phyloP scores from a whole-genome alignment of 2,329 filamentous ascomycete species.

The Colletotrichum sp. region DNA sequence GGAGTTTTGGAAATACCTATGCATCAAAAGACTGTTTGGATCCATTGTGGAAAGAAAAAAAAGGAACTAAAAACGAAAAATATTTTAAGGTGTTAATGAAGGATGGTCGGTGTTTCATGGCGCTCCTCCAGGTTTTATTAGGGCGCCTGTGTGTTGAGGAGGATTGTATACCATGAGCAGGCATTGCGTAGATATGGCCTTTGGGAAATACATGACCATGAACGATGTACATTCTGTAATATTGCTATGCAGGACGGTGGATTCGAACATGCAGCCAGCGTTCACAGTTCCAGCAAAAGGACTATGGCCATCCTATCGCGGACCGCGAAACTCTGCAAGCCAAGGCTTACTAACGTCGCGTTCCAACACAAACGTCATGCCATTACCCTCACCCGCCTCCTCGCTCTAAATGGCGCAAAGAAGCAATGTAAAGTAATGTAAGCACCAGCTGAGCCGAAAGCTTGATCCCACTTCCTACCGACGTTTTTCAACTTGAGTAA shows the following conservation, averaged over 20 bases:
- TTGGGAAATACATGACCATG: background rate
- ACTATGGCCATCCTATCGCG: background rate
- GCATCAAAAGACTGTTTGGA: background rate
- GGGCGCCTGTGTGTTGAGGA: background rate
- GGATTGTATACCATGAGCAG: background rate
- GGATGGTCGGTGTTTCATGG: background rate
- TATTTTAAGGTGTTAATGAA: background rate
- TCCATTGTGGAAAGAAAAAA: background rate
- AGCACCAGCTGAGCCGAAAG: background rate
- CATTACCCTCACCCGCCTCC: background rate
- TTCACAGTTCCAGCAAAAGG: background rate
- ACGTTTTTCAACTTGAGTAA: background rate
- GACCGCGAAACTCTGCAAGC: background rate
- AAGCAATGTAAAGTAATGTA: background rate
- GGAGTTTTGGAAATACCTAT: background rate
- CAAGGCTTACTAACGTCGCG: slow-evolving; percentile 8
- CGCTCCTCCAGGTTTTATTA: background rate
- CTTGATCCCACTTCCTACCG: background rate
- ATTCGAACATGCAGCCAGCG: background rate
- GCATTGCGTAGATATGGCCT: background rate
- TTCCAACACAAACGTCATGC: background rate
- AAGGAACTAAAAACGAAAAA: background rate
- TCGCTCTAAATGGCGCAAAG: background rate
- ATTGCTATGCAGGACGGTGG: background rate
- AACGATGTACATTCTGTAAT: background rate